These are phyloP conservation scores for Jaenimonas drosophilae DNA, from an alignment of 208 protist genomes.

Conservation along the genomic window DNA sequence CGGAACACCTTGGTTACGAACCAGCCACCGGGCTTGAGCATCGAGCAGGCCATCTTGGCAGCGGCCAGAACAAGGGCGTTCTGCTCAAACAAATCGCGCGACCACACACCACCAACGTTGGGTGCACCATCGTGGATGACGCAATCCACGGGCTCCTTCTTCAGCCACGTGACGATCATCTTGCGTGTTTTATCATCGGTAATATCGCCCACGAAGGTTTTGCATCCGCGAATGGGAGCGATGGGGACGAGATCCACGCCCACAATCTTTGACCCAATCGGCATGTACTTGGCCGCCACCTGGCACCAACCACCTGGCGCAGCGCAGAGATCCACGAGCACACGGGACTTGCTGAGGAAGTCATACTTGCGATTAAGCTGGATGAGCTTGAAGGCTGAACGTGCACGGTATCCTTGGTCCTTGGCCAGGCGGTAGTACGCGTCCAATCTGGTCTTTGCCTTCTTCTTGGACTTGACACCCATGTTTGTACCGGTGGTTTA, in stretches of 20 bases:
- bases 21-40: constrained; percentile 87
- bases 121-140: constrained; percentile 99
- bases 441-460: constrained; percentile 88
- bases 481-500: constrained; percentile 18
- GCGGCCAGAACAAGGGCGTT: constrained; percentile 92
- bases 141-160: constrained; percentile 89
- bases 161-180: constrained; percentile 91
- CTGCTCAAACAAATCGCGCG: constrained; percentile 97
- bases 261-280: constrained; percentile 93
- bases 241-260: constrained; percentile 98
- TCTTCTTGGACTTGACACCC: constrained; percentile 90
- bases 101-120: constrained; percentile 98
- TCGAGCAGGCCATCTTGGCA: constrained; percentile 94
- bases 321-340: constrained; percentile 95
- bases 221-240: constrained; percentile 94
- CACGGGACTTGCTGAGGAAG: constrained; percentile 91
- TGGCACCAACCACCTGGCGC: constrained; percentile 97
- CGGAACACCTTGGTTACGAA: constrained; percentile 99
- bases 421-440: constrained; percentile 98
- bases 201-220: constrained; percentile 97
- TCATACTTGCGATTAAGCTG: constrained; percentile 99
- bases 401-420: constrained; percentile 96
- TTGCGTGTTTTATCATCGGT: constrained; percentile 95
- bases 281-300: constrained; percentile 95
- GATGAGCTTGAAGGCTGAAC: constrained; percentile 99